Base-by-base conservation (phyloP, 2,329 filamentous ascomycete genomes). In the Pseudocercospora macadamiae region DNA sequence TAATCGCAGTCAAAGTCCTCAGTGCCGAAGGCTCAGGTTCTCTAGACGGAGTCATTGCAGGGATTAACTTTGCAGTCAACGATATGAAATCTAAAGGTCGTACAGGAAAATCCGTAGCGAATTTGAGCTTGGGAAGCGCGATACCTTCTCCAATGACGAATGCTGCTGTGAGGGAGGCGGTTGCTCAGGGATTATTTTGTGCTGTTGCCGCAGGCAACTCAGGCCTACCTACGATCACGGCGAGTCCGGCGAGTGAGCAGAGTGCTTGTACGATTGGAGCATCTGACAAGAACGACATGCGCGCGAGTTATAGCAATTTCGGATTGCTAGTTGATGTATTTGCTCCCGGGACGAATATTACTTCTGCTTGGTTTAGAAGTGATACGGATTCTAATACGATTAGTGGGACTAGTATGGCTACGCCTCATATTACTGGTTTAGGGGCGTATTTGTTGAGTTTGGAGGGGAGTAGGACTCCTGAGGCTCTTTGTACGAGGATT, bases 21-120 rank as follows among this genome's bases (percentile, higher is more conserved):
- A 75, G 74, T 32, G 73, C 72, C 16, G 66, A 76, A 14, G 77
- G 79, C 42, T 74, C 73, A 47, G 80, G 80, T 26, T 78, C 78
- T 61, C 75, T 83, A 59, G 69, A 73, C 30, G 81, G 80, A 28
- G 79, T 83, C 66, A 68, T 78, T 59, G 69, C 73, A 23, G 82
- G 80, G 4, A 80, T 83, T 68, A 69, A 78, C 53, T 78, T 49
- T 39, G 53, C 77, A 23, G 70, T 79, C 54, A 61, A 72, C 32
- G 75, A 76, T 52, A 90, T 90, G 70, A 91, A 93, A 82, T 25
- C 52, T 32, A 90, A 80, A 73, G 89, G 96, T 87, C 89, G 89
- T 75, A 97, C 96, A 9, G 62, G 62, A 25, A 64, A 63, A 39
- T 45, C 64, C 26, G 64, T 66, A 44, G 73, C 67, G 30, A 77